Evolutionary conservation across 805 yeast species (phyloP).

Genomic region (Sugiyamaella marilandica): DNA sequence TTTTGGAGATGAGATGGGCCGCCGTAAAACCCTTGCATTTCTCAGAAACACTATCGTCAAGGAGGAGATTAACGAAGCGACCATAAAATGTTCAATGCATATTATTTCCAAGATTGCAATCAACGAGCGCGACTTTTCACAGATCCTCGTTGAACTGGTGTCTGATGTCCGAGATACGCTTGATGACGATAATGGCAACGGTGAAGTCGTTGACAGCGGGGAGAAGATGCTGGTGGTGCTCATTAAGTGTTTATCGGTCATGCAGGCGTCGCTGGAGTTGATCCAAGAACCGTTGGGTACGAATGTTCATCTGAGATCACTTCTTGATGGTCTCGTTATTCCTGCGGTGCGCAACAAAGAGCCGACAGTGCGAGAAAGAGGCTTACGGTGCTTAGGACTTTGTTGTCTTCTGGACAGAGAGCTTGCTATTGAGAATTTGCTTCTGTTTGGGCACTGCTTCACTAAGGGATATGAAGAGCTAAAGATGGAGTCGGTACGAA

Average conservation of each 20-base stretch:
- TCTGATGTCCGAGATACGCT: conserved; percentile 73
- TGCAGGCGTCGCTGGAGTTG: conserved; percentile 64
- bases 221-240: conserved; percentile 23
- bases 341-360: conserved; percentile 69
- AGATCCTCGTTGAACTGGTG: conserved; percentile 79
- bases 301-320: conserved; percentile 60
- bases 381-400: conserved; percentile 71
- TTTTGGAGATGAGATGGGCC: conserved; percentile 84
- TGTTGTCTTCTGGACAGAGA: conserved; percentile 65
- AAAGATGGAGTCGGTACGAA: conserved; percentile 58
- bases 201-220: conserved; percentile 8
- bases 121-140: conserved; percentile 77
- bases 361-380: conserved; percentile 53
- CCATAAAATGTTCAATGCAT: conserved; percentile 52
- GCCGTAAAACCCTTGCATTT: conserved; percentile 65
- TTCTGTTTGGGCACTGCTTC: conserved; percentile 63
- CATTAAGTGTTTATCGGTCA: conserved; percentile 60
- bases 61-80: conserved; percentile 50
- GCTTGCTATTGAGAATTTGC: conserved; percentile 60
- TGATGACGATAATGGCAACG: conserved; percentile 38
- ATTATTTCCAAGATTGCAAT: conserved; percentile 68
- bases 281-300: conserved; percentile 60
- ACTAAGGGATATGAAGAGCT: conserved; percentile 62
- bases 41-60: conserved; percentile 45
- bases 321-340: conserved; percentile 69